Evolutionary conservation across 345 rosid genomes (phyloP).

Genomic region (Triadica sebifera): DNA sequence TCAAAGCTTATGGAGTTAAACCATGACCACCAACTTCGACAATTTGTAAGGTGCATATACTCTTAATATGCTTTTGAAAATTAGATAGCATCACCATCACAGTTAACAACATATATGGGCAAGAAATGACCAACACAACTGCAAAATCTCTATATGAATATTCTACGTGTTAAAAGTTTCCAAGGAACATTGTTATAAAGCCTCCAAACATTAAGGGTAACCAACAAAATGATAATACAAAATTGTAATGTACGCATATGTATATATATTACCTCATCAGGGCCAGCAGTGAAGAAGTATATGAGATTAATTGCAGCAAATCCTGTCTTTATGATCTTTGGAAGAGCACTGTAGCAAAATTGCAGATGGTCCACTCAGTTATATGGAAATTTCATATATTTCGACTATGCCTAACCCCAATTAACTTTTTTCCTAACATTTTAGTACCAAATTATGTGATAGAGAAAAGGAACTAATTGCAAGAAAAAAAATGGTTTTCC

Average conservation of each 20-base stretch:
- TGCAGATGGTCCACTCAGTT: constrained; percentile 3
- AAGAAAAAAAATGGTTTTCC: background rate
- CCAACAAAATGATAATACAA: background rate
- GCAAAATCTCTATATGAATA: background rate
- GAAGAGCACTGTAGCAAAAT: constrained; percentile 66
- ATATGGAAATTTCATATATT: background rate
- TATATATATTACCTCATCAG: constrained; percentile 72
- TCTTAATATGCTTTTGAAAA: background rate
- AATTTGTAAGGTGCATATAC: background rate
- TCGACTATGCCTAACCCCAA: background rate
- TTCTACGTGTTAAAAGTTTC: background rate
- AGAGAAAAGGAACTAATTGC: background rate
- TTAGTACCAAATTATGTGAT: background rate
- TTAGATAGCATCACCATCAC: background rate
- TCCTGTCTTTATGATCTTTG: constrained; percentile 96
- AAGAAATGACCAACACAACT: background rate
- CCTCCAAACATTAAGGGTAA: background rate
- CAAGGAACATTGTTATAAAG: background rate
- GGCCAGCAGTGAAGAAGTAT: constrained; percentile 96
- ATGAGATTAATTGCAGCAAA: constrained; percentile 94
- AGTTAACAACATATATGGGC: background rate
- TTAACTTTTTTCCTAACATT: background rate
- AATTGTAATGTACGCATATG: background rate
- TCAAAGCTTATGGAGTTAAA: background rate
- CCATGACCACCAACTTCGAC: background rate